Conservation (phyloP, 164 flowering plant species). For the Platanus orientalis region DNA sequence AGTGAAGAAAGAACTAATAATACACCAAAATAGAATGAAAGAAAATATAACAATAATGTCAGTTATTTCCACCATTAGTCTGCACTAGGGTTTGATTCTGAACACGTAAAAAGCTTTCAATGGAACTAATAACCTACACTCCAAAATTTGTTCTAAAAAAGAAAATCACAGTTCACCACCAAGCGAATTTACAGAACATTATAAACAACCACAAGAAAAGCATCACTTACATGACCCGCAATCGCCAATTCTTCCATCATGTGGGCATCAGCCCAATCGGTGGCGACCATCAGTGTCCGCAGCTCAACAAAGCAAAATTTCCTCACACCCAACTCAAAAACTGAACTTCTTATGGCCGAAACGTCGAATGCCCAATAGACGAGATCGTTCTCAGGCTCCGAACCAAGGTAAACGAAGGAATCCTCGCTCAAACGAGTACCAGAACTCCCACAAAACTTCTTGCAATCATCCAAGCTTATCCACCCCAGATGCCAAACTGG, state of each 20-base stretch:
- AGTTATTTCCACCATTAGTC: too few relatives aligned
- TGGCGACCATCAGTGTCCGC: slow-evolving; percentile 90
- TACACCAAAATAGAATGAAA: too few relatives aligned
- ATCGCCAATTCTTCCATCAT: slow-evolving; percentile 82
- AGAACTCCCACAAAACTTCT: slow-evolving; percentile 32
- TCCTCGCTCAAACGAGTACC: slow-evolving; percentile 43
- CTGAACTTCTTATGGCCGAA: slow-evolving; percentile 32
- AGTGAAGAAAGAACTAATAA: too few relatives aligned
- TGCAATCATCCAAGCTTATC: slow-evolving; percentile 56
- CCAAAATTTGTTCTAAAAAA: too few relatives aligned
- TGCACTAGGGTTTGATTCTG: too few relatives aligned
- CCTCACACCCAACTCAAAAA: slow-evolving; percentile 36
- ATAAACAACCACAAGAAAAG: background rate
- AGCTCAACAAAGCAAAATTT: slow-evolving; percentile 66
- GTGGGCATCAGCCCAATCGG: slow-evolving; percentile 68
- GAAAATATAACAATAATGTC: too few relatives aligned
- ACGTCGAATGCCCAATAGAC: slow-evolving; percentile 85
- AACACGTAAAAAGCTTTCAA: too few relatives aligned
- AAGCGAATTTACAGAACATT: too few relatives aligned
- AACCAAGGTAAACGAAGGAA: slow-evolving; percentile 65
- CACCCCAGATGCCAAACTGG: slow-evolving; percentile 80
- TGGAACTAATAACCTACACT: too few relatives aligned
- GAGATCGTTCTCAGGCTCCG: slow-evolving; percentile 27
- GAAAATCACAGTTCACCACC: too few relatives aligned
- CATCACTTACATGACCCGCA: slow-evolving; percentile 84